Conservation (phyloP, 23 red algal genomes). For the Cyanidioschyzon merolae region DNA sequence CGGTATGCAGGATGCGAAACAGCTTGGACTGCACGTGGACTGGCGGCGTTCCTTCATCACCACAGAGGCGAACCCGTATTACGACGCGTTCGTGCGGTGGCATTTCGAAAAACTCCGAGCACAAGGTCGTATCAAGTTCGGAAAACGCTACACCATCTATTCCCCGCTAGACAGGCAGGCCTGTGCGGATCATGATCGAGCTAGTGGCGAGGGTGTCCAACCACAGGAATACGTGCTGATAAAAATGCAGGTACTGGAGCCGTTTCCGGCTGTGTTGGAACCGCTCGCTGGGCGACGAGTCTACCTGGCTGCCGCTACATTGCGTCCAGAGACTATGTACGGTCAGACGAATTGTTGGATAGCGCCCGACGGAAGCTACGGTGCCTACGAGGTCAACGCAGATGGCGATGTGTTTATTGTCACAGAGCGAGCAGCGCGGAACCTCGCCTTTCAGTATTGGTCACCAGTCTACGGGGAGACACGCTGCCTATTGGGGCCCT, state of each 20-base stretch:
- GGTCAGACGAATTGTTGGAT: constrained; percentile 98
- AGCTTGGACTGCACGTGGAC: constrained; percentile 69
- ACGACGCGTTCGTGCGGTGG: constrained; percentile 98
- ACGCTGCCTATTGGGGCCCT: constrained; percentile 19
- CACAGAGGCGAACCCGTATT: constrained; percentile 93
- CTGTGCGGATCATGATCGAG: constrained; percentile 97
- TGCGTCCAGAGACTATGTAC: constrained; percentile 97
- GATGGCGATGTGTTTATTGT: constrained; percentile 60
- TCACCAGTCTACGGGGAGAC: constrained; percentile 36
- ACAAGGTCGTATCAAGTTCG: constrained; percentile 86
- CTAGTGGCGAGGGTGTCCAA: constrained; percentile 76
- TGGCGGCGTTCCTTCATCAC: constrained; percentile 99
- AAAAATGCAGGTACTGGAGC: constrained; percentile 57
- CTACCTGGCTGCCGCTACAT: constrained; percentile 75
- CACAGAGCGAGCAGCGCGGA: constrained; percentile 54
- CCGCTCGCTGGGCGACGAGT: constrained; percentile 32
- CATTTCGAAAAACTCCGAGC: constrained; percentile 73
- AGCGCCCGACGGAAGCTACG: constrained; percentile 65
- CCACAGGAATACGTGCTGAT: constrained; percentile 98
- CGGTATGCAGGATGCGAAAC: constrained; percentile 54
- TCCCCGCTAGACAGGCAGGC: constrained; percentile 83
- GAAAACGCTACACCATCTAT: constrained; percentile 84
- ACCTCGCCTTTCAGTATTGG: constrained; percentile 84
- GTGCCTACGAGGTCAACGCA: constrained; percentile 35
- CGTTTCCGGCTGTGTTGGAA: constrained; percentile 20